Conservation (phyloP, 2,329 filamentous ascomycete species). For the Atkinsonella texensis region DNA sequence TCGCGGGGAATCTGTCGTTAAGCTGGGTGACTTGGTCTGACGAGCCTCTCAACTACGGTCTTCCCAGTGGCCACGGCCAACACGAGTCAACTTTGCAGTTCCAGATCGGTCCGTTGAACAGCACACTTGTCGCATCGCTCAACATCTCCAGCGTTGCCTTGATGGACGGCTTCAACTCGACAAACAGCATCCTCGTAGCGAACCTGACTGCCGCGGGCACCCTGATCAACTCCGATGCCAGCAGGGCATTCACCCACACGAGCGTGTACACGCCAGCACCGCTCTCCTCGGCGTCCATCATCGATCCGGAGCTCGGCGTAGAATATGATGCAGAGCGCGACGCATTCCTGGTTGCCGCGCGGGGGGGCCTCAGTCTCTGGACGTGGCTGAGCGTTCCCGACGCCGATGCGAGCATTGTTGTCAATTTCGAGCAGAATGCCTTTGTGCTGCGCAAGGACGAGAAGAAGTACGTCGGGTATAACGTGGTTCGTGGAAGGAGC, state of each 20-base stretch:
- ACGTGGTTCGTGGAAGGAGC: not conserved
- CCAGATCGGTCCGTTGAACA: slow-evolving; percentile 5
- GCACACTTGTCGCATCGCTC: slow-evolving; percentile 4
- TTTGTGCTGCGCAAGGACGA: slow-evolving; percentile 4
- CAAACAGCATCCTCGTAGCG: slow-evolving; percentile 1
- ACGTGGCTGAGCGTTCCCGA: slow-evolving; percentile 4
- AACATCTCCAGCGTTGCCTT: slow-evolving; percentile 1
- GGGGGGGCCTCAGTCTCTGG: slow-evolving; percentile 2
- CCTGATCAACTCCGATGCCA: slow-evolving; percentile 2
- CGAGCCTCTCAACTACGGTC: not conserved
- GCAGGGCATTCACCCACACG: slow-evolving; percentile 1
- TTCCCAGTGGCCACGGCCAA: not conserved
- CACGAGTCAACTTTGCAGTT: not conserved
- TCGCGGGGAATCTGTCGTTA: not conserved
- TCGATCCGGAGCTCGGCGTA: slow-evolving; percentile 1
- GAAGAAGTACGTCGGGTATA: not conserved
- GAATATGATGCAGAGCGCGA: not conserved
- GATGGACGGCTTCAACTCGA: not conserved
- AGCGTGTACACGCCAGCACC: slow-evolving; percentile 4
- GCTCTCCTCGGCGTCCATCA: not conserved
- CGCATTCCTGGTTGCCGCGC: slow-evolving; percentile 1
- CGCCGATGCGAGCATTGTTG: slow-evolving; percentile 3
- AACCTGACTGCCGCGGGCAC: slow-evolving; percentile 4
- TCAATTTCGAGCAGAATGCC: slow-evolving; percentile 4
- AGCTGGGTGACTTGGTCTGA: slow-evolving; percentile 6